These are phyloP conservation scores for Coniella lustricola DNA, from an alignment of 2,329 filamentous ascomycete genomes.

Conservation along the genomic window DNA sequence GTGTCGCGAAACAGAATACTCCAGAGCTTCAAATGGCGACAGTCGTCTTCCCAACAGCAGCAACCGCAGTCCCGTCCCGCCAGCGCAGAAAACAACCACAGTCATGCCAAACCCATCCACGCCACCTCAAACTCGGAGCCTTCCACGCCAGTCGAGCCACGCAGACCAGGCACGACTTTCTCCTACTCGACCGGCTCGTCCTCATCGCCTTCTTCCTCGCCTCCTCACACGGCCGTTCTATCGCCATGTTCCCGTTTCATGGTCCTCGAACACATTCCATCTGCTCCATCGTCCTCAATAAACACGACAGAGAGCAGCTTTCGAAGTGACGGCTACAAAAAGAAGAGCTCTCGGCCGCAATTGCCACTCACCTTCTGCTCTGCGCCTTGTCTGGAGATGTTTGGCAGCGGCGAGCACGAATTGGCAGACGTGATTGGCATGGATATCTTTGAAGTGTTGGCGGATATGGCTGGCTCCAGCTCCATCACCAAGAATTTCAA, in stretches of 20 bases:
- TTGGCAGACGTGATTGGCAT: neutral
- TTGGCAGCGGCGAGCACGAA: neutral
- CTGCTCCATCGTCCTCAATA: neutral
- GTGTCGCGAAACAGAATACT: slow-evolving; percentile 9
- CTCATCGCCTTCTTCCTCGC: neutral
- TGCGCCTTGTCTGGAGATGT: neutral
- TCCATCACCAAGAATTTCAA: slow-evolving; percentile 9
- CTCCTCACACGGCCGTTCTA: neutral
- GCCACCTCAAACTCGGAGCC: slow-evolving; percentile 1
- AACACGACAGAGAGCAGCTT: neutral
- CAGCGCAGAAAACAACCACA: no score
- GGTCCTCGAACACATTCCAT: slow-evolving; percentile 1
- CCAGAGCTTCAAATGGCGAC: slow-evolving; percentile 3
- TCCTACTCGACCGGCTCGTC: no score
- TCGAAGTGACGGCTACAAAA: neutral
- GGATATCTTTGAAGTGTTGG: slow-evolving; percentile 9
- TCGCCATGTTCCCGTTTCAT: slow-evolving; percentile 11
- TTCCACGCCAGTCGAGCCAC: neutral
- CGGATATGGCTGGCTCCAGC: slow-evolving; percentile 2
- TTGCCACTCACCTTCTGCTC: slow-evolving; percentile 9
- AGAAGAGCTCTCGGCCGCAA: neutral
- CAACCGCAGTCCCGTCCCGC: no score
- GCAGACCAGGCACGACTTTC: neutral
- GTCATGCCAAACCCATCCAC: no score
- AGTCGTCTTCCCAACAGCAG: neutral